Evolutionary conservation across 176 grass and related monocot genomes (phyloP).

Genomic region (Olyra latifolia): DNA sequence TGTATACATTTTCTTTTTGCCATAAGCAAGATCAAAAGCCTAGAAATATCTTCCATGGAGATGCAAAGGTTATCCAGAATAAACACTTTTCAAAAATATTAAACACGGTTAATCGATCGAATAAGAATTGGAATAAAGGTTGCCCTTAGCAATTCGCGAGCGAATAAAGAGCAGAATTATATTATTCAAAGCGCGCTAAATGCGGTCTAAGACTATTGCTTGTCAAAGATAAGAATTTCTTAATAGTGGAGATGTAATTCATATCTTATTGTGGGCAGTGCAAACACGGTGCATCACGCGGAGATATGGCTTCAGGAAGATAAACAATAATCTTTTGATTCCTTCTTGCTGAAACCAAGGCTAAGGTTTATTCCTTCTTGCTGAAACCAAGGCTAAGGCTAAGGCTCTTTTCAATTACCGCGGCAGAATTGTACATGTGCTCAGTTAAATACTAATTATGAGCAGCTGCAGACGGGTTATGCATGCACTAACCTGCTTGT

Average conservation of each 20-base stretch:
- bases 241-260: constrained; percentile 25
- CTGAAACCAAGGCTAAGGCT: constrained; percentile 25
- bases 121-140: constrained; percentile 38
- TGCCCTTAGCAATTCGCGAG: not conserved
- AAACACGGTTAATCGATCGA: not conserved
- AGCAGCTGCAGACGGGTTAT: constrained; percentile 38
- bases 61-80: constrained; percentile 38
- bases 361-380: not conserved
- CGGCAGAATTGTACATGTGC: constrained; percentile 36
- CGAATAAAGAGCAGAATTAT: constrained; percentile 40
- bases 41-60: constrained; percentile 35
- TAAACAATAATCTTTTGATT: constrained; percentile 40
- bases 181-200: constrained; percentile 10
- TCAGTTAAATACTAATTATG: constrained; percentile 43
- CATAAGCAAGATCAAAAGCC: constrained; percentile 13
- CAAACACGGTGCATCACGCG: constrained; percentile 19
- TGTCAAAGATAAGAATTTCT: constrained; percentile 21
- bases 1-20: not conserved
- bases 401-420: constrained; percentile 15
- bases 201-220: constrained; percentile 22
- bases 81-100: constrained; percentile 16
- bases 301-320: constrained; percentile 7
- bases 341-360: constrained; percentile 48
- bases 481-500: constrained; percentile 29
- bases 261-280: constrained; percentile 27